Base-by-base conservation (phyloP, 805 yeast species). In the Yarrowia divulgata region DNA sequence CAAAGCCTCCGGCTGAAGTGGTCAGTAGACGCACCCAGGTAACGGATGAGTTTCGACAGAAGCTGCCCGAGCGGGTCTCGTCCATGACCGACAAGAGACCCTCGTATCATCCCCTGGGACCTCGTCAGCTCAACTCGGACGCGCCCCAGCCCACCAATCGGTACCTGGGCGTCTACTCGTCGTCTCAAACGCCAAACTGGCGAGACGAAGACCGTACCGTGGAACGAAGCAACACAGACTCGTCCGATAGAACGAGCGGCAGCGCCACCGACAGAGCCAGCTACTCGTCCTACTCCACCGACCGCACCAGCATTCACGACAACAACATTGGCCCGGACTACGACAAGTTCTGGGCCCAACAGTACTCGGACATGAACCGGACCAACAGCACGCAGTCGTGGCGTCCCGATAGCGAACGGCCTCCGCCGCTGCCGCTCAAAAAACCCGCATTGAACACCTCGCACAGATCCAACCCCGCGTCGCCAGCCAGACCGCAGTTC, bases 1-100 rank as follows among this genome's bases (percentile, higher is more conserved):
- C 74, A 23, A 72, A 72, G 45, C 74, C 74, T 12, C 73, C 73
- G 3, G 66, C 70, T 9, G 72, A 69, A 34, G 60, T 62, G 19
- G 55, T 69, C 43, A 35, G 29, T 16, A 39, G 67, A n/a, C 49
- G 60, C 13, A 69, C 74, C n/a, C 52, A 69, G 42, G 73, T 70
- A 16, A 64, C 67, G 35, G 58, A 63, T 6, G 72, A 72, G 69
- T 71, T 71, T 62, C 64, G 68, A 23, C 34, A 35, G 12, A 14
- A 19, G 18, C 63, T 60, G 2, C 66, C 66, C 1, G 66, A 60
- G 19, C 52, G 66, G 7, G 66, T 60, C 8, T 60, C 66, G 32
- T 60, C 66, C 8, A 42, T 60, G 19, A 42, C 12, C 8, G 66
- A 60, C 66, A 60, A 60, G 32, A 18, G 66, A 19, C 66, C 66